Evolutionary conservation across 2,329 filamentous ascomycete genomes (phyloP), one percentile per base, ranked within the genome.

Genomic region (Fusarium subtropicale): DNA sequence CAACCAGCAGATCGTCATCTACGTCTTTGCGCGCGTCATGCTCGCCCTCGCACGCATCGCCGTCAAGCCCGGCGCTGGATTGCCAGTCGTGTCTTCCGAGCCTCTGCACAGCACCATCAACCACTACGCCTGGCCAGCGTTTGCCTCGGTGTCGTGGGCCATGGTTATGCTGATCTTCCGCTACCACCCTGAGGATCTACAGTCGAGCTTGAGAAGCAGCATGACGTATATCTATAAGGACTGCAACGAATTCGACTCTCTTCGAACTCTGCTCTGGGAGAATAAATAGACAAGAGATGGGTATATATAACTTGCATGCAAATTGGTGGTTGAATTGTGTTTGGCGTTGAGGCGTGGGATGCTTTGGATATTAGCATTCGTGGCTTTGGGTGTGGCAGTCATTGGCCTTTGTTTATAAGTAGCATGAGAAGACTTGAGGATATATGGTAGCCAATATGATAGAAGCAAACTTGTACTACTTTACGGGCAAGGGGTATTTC

Each of bases 161-260:
- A 84, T 89, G 76, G 94, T 99, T 69, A 99, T 99, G 96, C 93
- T 95, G 82, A 81, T 99, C 65, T 99, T 97, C 84, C 88, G 92
- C 74, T 92, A 92, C 87, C 90, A 98, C 82, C 94, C 96, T 7
- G 93, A 97, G 75, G 93, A 92, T 59, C 87, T 99, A 77, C 96
- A 97, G 85, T 89, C 90, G 64, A 97, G 94, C 79, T 82, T 99
- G 84, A 88, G 93, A 79, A 94, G 90, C 81, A 97, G 94, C 83
- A 99, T 99, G 96, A 92, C 89, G 74, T 99, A 99, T 77, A 97
- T 99, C 84, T 99, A 95, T 79, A 86, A 89, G 62, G 92, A 98
- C 79, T 93, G 92, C 69, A 92, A 97, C 76, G 86, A 92, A 62
- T 99, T 95, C 93, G 92, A 97, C 76, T 92, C 91, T 39, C 83